These are phyloP conservation scores for Neocatenulostroma microsporum DNA, from an alignment of 2,329 filamentous ascomycete genomes.

Conservation along the genomic window DNA sequence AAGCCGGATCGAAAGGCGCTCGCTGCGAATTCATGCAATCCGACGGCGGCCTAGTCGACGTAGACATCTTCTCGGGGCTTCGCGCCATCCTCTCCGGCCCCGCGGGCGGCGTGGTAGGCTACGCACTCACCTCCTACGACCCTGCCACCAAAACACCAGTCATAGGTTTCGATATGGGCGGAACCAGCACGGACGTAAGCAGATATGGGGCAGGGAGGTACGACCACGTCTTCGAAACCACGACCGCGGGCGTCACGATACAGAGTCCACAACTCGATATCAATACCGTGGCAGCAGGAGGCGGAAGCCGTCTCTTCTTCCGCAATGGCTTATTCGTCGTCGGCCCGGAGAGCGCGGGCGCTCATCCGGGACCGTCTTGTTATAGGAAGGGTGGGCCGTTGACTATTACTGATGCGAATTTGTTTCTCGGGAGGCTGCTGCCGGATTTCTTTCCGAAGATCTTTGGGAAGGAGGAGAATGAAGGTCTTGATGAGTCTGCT, in stretches of 20 bases:
- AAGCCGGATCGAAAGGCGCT: constrained; percentile 58
- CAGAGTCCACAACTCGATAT: constrained; percentile 89
- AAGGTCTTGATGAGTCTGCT: constrained; percentile 67
- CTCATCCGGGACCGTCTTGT: constrained; percentile 82
- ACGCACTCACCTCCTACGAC: constrained; percentile 86
- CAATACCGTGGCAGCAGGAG: constrained; percentile 88
- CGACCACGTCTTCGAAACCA: constrained; percentile 91
- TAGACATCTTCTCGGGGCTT: constrained; percentile 74
- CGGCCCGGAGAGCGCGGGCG: constrained; percentile 79
- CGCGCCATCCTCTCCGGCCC: constrained; percentile 82
- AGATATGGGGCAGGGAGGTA: constrained; percentile 72
- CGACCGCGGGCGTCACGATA: constrained; percentile 87
- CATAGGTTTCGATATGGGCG: constrained; percentile 95
- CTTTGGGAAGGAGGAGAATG: constrained; percentile 81
- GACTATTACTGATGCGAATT: constrained; percentile 88
- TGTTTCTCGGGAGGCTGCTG: constrained; percentile 73
- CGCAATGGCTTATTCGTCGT: constrained; percentile 84
- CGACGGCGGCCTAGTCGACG: constrained; percentile 64
- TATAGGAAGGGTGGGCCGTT: constrained; percentile 84
- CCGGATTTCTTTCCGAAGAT: constrained; percentile 94
- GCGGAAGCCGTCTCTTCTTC: constrained; percentile 78
- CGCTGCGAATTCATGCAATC: constrained; percentile 95
- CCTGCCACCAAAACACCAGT: constrained; percentile 72
- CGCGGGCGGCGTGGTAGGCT: constrained; percentile 88
- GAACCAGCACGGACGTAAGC: constrained; percentile 85